phyloP scores from a whole-genome alignment of 331 rosid species.

The Cydonia oblonga region DNA sequence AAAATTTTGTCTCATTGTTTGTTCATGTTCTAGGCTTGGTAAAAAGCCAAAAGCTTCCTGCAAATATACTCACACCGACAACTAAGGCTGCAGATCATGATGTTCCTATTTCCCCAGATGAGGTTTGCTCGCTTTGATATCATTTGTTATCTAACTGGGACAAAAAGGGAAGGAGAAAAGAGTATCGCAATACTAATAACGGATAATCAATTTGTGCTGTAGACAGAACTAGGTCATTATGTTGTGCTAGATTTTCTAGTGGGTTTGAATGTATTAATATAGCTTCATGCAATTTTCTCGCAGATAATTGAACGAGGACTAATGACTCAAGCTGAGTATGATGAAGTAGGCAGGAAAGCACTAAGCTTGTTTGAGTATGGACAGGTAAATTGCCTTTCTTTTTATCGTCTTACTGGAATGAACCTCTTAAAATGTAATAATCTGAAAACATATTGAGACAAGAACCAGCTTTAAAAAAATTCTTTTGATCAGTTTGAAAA shows the following conservation, averaged over 20 bases:
- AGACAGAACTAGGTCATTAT: background rate
- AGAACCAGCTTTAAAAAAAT: background rate
- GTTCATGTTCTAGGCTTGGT: conserved; percentile 49
- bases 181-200: too few species aligned
- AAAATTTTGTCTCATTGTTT: conserved; percentile 7
- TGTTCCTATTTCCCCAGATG: conserved; percentile 79
- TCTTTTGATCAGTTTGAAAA: background rate
- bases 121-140: conserved; percentile 26
- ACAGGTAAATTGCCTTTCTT: conserved; percentile 45
- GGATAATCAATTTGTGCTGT: background rate
- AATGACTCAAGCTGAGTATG: conserved; percentile 71
- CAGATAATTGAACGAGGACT: conserved; percentile 65
- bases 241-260: background rate
- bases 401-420: background rate
- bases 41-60: conserved; percentile 70
- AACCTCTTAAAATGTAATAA: background rate
- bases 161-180: background rate
- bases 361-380: conserved; percentile 71
- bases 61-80: conserved; percentile 86
- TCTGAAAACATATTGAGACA: background rate
- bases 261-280: background rate
- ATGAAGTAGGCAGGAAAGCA: conserved; percentile 73
- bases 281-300: conserved; percentile 15
- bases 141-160: background rate
- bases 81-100: conserved; percentile 94